These are phyloP conservation scores for Epichloe hybrida DNA, from an alignment of 2,329 filamentous ascomycete species.

Conservation along the genomic window DNA sequence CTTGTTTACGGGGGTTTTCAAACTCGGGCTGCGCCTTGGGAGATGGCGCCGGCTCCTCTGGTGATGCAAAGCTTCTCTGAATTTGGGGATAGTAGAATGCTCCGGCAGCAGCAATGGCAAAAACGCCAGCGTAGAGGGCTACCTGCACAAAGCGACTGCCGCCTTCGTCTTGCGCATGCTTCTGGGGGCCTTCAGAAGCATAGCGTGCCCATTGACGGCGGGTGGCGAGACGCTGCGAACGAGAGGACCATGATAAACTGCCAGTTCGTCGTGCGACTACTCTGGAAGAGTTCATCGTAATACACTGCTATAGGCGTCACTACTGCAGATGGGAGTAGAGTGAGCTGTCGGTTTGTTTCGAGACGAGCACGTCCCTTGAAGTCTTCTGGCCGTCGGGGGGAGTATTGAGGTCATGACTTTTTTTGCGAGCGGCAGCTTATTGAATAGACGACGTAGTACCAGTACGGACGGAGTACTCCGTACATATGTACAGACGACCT, in stretches of 20 bases:
- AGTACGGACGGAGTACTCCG: no score
- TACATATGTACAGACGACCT: no score
- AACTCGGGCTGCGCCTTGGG: slow-evolving; percentile 46
- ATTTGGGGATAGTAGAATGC: slow-evolving; percentile 25
- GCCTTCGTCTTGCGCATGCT: slow-evolving; percentile 11
- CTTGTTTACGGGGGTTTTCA: slow-evolving; percentile 48
- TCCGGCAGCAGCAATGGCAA: slow-evolving; percentile 25
- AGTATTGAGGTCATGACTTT: slow-evolving; percentile 2
- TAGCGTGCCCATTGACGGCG: slow-evolving; percentile 19
- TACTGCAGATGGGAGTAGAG: background rate
- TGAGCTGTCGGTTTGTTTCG: background rate
- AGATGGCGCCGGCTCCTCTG: slow-evolving; percentile 8
- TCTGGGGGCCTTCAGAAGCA: slow-evolving; percentile 11
- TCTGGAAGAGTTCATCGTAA: slow-evolving; percentile 20
- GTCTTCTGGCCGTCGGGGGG: background rate
- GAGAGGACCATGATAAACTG: slow-evolving; percentile 11
- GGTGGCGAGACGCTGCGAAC: slow-evolving; percentile 9
- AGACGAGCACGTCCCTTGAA: background rate
- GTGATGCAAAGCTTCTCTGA: slow-evolving; percentile 10
- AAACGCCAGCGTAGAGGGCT: slow-evolving; percentile 17
- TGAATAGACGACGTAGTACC: no score
- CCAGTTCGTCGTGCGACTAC: slow-evolving; percentile 16
- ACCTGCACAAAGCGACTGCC: slow-evolving; percentile 12
- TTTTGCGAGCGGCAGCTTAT: background rate
- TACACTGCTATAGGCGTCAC: no score